Base-by-base conservation (phyloP, 2,329 filamentous ascomycete species). In the Venturia nashicola region DNA sequence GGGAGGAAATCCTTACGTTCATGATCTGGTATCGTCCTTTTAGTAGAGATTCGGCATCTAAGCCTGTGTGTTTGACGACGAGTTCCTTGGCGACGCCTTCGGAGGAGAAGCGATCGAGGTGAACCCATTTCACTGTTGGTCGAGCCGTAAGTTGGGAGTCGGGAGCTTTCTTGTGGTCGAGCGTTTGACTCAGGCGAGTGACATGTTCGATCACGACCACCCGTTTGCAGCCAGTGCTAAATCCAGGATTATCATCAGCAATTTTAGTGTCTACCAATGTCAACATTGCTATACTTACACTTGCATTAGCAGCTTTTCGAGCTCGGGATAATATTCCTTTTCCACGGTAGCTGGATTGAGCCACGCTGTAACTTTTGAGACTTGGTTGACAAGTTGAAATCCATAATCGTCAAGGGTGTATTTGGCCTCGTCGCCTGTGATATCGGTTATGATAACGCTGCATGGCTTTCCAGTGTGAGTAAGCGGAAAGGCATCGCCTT, bases 261-360 rank as follows among this genome's bases (percentile, higher is more conserved):
- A 18, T 7, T 59, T 42, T 2, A 12, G 12, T 16, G 11, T 9
- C 16, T 27, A 42, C 32, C 7, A 16, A 12, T 51, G 11, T 9
- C 27, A 54, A 16, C n/a, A 3, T 20, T 7, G 14, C 43, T 11
- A 70, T 72, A 62, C 66, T 42, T 48, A 75, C 73, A 68, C 74
- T 61, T 75, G 69, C 65, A 75, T 75, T 40, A 76, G 62, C n/a
- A 76, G 62, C 54, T 73, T 66, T 44, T 72, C 72, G 20, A 64
- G 44, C 43, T 64, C 64, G 43, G 64, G 64, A 44, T 65, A 65
- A 40, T 64, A 65, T 18, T 65, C 34, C 14, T 23, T 54, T 32
- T 42, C 46, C 23, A 65, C 62, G 6, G 65, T 60, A n/a, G 23
- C 61, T 23, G 16, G 44, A 27, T 65, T 34, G 5, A 32, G 16